Evolutionary conservation across 176 grass and related monocot species (phyloP), one percentile per base, ranked within the genome.

Genomic region (barley (Hordeum vulgare)): DNA sequence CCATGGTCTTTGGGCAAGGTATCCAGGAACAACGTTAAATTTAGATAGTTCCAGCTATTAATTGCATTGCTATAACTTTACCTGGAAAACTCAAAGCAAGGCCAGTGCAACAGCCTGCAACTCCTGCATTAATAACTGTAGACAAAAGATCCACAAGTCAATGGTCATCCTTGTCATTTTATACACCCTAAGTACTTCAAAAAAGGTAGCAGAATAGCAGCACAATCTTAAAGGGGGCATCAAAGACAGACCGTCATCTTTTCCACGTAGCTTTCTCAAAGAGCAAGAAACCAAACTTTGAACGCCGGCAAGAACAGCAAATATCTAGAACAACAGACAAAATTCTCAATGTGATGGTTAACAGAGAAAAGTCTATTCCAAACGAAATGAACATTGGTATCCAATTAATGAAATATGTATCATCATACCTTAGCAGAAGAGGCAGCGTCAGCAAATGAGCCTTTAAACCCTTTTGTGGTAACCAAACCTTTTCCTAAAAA

Each of bases 61-160:
- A 66, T 68, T 64, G 31, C 41, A 79, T 53, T 80, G 34, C 35
- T 40, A 24, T 57, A 65, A 28, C 4, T 49, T 58, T 88, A 94
- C 93, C 93, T 94, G 93, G 93, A 81, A 94, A 94, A 80, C 93
- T 92, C 79, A 94, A 31, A 83, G 93, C 93, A 92, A 92, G 81
- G 10, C 93, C 93, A 81, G 93, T 94, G 54, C 93, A 94, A 57
- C 93, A 94, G 68, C 93, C 93, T 39, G 93, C 93, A 62, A 94
- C 78, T 80, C 93, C 93, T 56, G 93, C 93, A 69, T 94, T 94
- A 76, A 94, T 87, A 81, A 89, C 93, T 92, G 78, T 36, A 77
- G 71, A 77, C 51, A 82, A 66, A 86, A 15, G 62, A 75, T 28
- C 8, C 20, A 79, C 61, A 86, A 21, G 45, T 78, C 61, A 27